These are phyloP conservation scores for Penicillium glabrum DNA, from an alignment of 2,329 filamentous ascomycete genomes.

Conservation along the genomic window DNA sequence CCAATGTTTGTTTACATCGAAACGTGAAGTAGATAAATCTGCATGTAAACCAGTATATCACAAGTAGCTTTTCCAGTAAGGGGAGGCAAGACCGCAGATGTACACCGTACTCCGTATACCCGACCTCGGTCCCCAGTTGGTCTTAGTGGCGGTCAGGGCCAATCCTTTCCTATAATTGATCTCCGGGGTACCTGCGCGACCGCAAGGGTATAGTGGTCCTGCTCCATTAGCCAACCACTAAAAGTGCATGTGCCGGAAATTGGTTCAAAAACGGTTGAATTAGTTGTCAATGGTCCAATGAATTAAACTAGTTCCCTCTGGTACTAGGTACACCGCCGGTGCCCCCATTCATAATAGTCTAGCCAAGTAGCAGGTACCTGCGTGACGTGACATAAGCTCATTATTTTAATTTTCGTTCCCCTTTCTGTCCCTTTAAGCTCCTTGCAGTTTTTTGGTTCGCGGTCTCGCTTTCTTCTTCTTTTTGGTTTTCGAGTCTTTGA, in stretches of 20 bases:
- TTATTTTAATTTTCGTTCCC: slow-evolving; percentile 8
- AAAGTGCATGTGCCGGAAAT: neutral
- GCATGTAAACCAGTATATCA: neutral
- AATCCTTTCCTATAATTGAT: slow-evolving; percentile 3
- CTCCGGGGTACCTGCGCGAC: slow-evolving; percentile 10
- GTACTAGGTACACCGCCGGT: slow-evolving; percentile 16
- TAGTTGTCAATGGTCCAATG: neutral
- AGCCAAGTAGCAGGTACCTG: slow-evolving; percentile 12
- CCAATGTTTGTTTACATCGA: slow-evolving; percentile 6
- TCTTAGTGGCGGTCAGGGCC: slow-evolving; percentile 8
- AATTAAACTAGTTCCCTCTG: neutral
- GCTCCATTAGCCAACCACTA: neutral
- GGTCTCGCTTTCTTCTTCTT: neutral
- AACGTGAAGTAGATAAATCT: neutral
- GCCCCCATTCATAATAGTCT: slow-evolving; percentile 1
- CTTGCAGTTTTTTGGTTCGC: slow-evolving; percentile 1
- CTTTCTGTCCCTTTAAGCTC: slow-evolving; percentile 4
- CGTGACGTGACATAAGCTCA: slow-evolving; percentile 22
- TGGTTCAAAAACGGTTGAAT: neutral
- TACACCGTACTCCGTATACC: neutral
- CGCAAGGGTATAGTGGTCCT: slow-evolving; percentile 1
- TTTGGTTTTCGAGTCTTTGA: neutral
- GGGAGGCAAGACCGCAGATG: neutral
- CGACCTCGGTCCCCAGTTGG: neutral
- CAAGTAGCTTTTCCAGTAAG: neutral